A percentile compares a stretch with the other conserved stretches of the same genome.
Evolutionary conservation across 2,329 filamentous ascomycete species (phyloP).

Genomic region (Penicillium sp.): DNA sequence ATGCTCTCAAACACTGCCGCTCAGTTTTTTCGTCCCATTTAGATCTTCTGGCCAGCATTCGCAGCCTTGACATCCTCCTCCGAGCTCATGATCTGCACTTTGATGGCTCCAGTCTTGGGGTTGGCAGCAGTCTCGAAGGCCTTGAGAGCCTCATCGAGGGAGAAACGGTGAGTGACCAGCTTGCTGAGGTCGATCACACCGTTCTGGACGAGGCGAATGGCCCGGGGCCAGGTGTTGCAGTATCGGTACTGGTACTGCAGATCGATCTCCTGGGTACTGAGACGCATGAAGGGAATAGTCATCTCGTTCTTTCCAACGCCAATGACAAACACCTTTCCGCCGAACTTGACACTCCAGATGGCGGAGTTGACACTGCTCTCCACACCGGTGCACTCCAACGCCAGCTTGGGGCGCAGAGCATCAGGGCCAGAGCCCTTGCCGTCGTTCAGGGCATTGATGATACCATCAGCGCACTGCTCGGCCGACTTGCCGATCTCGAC

Average conservation of each 20-base stretch:
- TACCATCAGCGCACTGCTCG: conserved; percentile 70
- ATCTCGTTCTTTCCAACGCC: conserved; percentile 96
- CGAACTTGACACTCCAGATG: conserved; percentile 90
- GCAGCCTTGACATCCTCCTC: conserved; percentile 42
- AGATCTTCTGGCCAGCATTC: conserved; percentile 32
- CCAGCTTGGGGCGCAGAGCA: conserved; percentile 77
- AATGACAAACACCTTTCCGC: conserved; percentile 95
- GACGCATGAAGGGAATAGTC: conserved; percentile 91
- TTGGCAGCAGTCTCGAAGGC: conserved; percentile 89
- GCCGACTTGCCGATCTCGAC: conserved; percentile 49
- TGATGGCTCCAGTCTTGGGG: conserved; percentile 92
- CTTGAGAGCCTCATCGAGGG: conserved; percentile 81
- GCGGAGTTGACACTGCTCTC: conserved; percentile 84
- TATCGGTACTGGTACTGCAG: conserved; percentile 97
- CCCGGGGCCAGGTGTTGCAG: conserved; percentile 92
- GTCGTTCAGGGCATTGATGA: conserved; percentile 68
- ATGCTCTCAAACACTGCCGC: conserved; percentile 5
- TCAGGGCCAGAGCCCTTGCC: conserved; percentile 34
- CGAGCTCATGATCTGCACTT: conserved; percentile 77
- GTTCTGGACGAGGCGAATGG: conserved; percentile 83
- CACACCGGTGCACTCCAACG: conserved; percentile 92
- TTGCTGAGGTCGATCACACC: conserved; percentile 79
- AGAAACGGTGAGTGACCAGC: conserved; percentile 85
- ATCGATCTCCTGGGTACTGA: conserved; percentile 89
- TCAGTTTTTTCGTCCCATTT: conserved; percentile 7